Percentiles rank a stretch among this genome's conserved stretches.
phyloP scores from a whole-genome alignment of 2,329 filamentous ascomycete genomes.

The Trichocomaceae sp. region DNA sequence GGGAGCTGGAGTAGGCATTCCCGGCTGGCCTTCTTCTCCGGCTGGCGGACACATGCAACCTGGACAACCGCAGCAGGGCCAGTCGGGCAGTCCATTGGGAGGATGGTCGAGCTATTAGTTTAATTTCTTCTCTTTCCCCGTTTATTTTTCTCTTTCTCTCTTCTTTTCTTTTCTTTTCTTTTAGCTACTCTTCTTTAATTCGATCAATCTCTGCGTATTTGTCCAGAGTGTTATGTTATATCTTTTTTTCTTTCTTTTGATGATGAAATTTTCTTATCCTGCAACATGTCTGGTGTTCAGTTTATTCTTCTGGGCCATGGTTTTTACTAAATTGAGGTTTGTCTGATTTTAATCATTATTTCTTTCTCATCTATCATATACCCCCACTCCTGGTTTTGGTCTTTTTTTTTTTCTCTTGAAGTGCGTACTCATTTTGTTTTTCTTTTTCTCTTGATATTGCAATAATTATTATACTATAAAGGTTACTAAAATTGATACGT shows the following conservation, averaged over 20 bases:
- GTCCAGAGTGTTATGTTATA: constrained; percentile 10
- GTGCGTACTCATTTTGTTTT: neutral
- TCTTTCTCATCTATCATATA: constrained; percentile 7
- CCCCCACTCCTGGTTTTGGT: constrained; percentile 11
- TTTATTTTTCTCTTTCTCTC: too few species aligned
- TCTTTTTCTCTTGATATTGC: neutral
- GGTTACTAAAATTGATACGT: neutral
- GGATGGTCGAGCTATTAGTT: constrained; percentile 34
- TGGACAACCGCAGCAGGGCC: constrained; percentile 32
- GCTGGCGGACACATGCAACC: constrained; percentile 31
- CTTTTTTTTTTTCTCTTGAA: neutral
- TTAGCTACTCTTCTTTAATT: neutral
- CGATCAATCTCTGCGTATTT: neutral
- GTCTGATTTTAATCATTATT: neutral
- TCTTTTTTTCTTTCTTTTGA: too few species aligned
- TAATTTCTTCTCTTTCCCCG: neutral
- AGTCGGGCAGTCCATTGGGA: constrained; percentile 32
- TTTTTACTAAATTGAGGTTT: neutral
- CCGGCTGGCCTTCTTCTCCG: constrained; percentile 31
- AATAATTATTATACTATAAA: neutral
- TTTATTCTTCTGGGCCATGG: neutral
- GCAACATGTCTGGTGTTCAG: neutral
- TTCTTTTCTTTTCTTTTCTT: neutral
- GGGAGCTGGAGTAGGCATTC: constrained; percentile 28
- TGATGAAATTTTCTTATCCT: neutral